Conservation (phyloP, 768 basidiomycete species). For the Psilocybe subaeruginosa region DNA sequence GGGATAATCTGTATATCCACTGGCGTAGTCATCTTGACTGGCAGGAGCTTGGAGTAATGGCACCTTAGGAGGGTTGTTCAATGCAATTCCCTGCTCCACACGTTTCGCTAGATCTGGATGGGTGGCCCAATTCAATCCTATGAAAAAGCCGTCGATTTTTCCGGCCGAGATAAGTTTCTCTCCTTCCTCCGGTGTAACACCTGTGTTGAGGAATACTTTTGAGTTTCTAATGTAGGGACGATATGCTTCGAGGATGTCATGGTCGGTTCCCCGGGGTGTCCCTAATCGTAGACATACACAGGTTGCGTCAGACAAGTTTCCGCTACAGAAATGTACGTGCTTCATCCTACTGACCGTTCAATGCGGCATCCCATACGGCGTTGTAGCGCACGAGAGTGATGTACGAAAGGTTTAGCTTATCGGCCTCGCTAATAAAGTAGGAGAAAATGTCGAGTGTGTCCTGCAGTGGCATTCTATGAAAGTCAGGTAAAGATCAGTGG, state of each 20-base stretch:
- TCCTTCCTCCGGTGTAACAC: conserved; percentile 2
- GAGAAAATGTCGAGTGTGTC: conserved; percentile 45
- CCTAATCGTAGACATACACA: neutral
- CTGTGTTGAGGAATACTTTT: conserved; percentile 6
- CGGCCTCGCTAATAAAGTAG: conserved; percentile 44
- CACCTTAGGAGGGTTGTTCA: neutral
- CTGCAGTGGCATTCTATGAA: conserved; percentile 42
- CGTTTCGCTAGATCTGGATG: conserved; percentile 8
- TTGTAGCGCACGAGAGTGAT: conserved; percentile 34
- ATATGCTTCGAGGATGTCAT: conserved; percentile 4
- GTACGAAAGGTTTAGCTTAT: conserved; percentile 39
- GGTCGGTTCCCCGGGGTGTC: neutral
- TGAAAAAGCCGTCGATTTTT: neutral
- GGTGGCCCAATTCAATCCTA: neutral
- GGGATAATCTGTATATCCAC: conserved; percentile 8
- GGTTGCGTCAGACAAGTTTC: too few relatives aligned
- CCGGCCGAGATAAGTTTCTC: conserved; percentile 3
- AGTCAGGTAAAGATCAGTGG: neutral
- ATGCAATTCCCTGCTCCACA: neutral
- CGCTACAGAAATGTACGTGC: too few relatives aligned
- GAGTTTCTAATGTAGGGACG: conserved; percentile 3
- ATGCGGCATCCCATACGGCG: neutral
- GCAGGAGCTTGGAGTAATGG: neutral
- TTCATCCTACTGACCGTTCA: neutral
- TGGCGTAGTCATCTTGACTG: neutral